Evolutionary conservation across 2,329 filamentous ascomycete genomes (phyloP), one percentile per base, ranked within the genome.

Genomic region (Neocucurbitaria cava): DNA sequence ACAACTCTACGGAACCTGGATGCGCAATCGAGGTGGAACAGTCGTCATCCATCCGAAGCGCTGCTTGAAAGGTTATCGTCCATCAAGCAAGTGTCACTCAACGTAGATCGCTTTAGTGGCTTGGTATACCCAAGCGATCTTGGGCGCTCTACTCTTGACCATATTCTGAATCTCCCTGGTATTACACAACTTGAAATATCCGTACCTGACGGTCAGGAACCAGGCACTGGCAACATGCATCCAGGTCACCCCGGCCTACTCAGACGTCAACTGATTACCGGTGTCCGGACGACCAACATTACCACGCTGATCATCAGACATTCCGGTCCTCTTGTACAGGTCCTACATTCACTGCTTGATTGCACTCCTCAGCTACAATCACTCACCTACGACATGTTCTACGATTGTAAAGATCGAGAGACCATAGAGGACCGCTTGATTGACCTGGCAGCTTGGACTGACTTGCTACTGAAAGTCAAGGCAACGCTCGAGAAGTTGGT

Each of bases 371-470:
- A 62, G 18, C 53, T 72, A 8, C 49, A 47, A 5, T 65, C 63
- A 5, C 54, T 72, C 3, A 66, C 64, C 3, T 70, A 58, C 35
- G 68, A 72, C 21, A 54, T 68, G 11, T 59, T 53, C n/a, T 64
- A 61, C 33, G 58, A 68, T 21, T 40, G 50, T 20, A 49, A 54
- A n/a, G 49, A 56, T 18, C 44, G 30, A 5, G n/a, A 18, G n/a
- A 10, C 5, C 15, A 38, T 42, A 13, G 48, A 39, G n/a, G 39
- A 53, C 3, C 35, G 36, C 21, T 59, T 63, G 52, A 49, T 72
- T 3, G 28, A 58, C 20, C 49, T 70, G 1, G 46, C 58, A 3
- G 46, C 58, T 0, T 72, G 64, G 66, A 66, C 28, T 18, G 52
- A 59, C 5, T 30, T 52, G 15, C 48, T 71, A 10, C 51, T 11